Conservation (phyloP, 78 protist species). For the Dictyostelium brefeldianum region DNA sequence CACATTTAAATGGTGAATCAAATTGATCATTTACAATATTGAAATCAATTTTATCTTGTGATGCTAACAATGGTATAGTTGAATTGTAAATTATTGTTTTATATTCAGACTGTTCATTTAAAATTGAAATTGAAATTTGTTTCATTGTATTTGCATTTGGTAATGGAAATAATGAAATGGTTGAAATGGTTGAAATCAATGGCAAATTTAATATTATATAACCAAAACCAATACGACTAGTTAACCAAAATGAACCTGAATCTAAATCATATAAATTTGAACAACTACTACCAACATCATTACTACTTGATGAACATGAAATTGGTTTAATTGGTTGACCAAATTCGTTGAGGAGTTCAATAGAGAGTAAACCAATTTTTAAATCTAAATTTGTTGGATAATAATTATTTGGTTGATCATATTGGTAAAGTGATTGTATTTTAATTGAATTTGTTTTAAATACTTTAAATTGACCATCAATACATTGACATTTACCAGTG, state of each 20-base stretch:
- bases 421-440: constrained; percentile 1
- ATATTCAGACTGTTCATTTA: neutral
- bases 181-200: neutral
- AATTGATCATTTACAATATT: neutral
- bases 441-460: neutral
- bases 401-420: constrained; percentile 4
- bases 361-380: constrained; percentile 15
- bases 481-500: neutral
- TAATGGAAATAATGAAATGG: neutral
- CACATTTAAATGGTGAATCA: neutral
- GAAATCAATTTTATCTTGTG: neutral
- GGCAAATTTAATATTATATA: neutral
- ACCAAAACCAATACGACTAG: neutral
- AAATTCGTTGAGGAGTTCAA: neutral
- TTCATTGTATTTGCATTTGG: constrained; percentile 23
- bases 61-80: neutral
- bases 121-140: neutral
- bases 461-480: constrained; percentile 22
- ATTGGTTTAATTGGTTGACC: neutral
- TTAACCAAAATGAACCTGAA: neutral
- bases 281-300: neutral
- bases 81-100: neutral
- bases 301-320: constrained; percentile 17
- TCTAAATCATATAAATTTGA: neutral
- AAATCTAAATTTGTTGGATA: neutral